phyloP scores from a whole-genome alignment of 805 yeast genomes.

The Yarrowia deformans region DNA sequence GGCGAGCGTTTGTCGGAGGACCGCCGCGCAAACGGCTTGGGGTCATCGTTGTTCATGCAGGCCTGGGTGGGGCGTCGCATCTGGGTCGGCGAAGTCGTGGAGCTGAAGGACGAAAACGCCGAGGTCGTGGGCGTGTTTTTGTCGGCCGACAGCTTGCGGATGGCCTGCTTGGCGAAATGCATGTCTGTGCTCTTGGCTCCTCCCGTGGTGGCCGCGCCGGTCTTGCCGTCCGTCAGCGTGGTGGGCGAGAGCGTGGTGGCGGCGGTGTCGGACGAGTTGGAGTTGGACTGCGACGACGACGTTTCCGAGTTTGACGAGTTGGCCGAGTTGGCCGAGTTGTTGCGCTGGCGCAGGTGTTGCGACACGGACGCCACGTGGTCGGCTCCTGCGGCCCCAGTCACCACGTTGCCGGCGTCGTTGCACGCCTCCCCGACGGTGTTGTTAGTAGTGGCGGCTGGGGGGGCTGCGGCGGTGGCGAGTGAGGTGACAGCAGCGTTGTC shows the following conservation, averaged over 20 bases:
- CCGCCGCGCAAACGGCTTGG: slow-evolving; percentile 33
- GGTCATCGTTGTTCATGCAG: slow-evolving; percentile 20
- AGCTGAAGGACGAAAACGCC: slow-evolving; percentile 17
- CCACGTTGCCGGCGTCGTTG: background rate
- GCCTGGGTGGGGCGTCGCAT: slow-evolving; percentile 29
- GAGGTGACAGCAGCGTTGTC: too few relatives aligned
- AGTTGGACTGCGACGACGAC: slow-evolving; percentile 24
- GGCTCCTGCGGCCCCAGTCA: too few relatives aligned
- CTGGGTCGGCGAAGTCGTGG: slow-evolving; percentile 29
- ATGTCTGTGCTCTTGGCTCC: slow-evolving; percentile 1
- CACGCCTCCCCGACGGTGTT: background rate
- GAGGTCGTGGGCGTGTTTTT: slow-evolving; percentile 26
- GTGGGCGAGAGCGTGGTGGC: slow-evolving; percentile 38
- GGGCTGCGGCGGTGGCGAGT: background rate
- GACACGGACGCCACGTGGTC: slow-evolving; percentile 10
- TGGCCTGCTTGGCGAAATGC: slow-evolving; percentile 38
- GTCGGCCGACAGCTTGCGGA: slow-evolving; percentile 29
- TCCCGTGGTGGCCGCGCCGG: too few relatives aligned
- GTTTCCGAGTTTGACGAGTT: slow-evolving; percentile 24
- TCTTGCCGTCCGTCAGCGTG: slow-evolving; percentile 12
- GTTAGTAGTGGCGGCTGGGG: background rate
- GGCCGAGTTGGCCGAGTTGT: slow-evolving; percentile 28
- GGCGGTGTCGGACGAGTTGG: slow-evolving; percentile 37
- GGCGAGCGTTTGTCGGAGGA: slow-evolving; percentile 10
- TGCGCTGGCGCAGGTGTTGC: slow-evolving; percentile 30